A percentile compares a stretch with the other conserved stretches of the same genome.
Evolutionary conservation across 306 rosid genomes (phyloP).

Genomic region (Nissolia schottii): DNA sequence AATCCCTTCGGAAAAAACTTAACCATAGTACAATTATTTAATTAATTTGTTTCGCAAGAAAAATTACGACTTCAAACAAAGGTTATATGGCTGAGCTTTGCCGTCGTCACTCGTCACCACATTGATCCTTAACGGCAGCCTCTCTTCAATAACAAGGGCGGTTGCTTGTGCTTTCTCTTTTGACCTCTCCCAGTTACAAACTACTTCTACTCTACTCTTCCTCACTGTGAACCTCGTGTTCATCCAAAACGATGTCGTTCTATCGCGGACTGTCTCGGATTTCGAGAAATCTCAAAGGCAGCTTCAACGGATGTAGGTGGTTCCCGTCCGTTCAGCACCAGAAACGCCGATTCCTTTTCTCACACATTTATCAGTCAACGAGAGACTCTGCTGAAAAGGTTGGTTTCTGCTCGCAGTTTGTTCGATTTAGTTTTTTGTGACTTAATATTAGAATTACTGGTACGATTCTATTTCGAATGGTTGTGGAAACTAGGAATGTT

Average conservation of each 20-base stretch:
- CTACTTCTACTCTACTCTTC: not conserved
- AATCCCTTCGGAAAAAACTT: too few relatives aligned
- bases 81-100: slow-evolving; percentile 37
- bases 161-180: not conserved
- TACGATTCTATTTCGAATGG: not conserved
- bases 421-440: not conserved
- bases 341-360: slow-evolving; percentile 24
- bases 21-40: too few relatives aligned
- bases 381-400: slow-evolving; percentile 46
- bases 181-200: not conserved
- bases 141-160: not conserved
- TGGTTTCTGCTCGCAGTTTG: not conserved
- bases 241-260: slow-evolving; percentile 28
- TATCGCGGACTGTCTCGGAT: slow-evolving; percentile 41
- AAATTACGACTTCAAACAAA: too few relatives aligned
- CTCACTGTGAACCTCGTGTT: not conserved
- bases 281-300: slow-evolving; percentile 43
- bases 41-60: too few relatives aligned
- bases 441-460: not conserved
- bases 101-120: slow-evolving; percentile 35
- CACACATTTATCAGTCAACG: slow-evolving; percentile 14
- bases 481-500: too few relatives aligned
- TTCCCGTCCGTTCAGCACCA: slow-evolving; percentile 32
- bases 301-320: slow-evolving; percentile 45
- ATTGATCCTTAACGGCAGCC: not conserved